Evolutionary conservation across 495 filamentous ascomycete species (phyloP), one percentile per base, ranked within the genome.

Genomic region (Tuber microsphaerosporum): DNA sequence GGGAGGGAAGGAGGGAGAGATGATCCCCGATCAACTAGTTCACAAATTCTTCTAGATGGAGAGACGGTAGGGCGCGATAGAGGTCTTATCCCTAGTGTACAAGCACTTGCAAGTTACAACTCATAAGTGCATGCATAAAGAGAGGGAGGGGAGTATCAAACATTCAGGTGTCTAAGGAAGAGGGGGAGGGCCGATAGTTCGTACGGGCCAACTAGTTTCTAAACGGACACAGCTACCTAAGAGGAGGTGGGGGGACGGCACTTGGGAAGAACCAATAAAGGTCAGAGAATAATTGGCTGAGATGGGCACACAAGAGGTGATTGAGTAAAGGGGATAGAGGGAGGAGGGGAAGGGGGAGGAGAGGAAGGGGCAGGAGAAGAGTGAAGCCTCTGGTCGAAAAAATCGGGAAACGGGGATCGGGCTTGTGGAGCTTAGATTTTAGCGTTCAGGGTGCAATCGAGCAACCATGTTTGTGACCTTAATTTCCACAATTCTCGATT

Each of bases 81-180:
- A 19, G 68, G 51, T 69, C 69, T 71, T 68, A 26, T 26, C 17
- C 70, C 26, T 17, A 71, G 22, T 44, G 43, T 31, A 65, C 41
- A 31, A 70, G 71, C 39, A 16, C 68, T 48, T n/a, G n/a, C n/a
- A n/a, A n/a, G n/a, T n/a, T 43, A 43, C 42, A 43, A 1, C 10
- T 43, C 42, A 43, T 43, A 43, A 7, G 16, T 20, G 45, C 45
- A 3, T 20, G 17, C 17, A 8, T 20, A 43, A 26, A 8, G 39
- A 56, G 34, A 43, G 45, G n/a, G n/a, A n/a, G n/a, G n/a, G 26
- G 34, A 56, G 34, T 74, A 70, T 70, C 74, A 78, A 45, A 17
- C 77, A 45, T 19, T 45, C 12, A 45, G 12, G 44, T 14, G 44
- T 45, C 2, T 45, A 10, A 45, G n/a, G n/a, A n/a, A n/a, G n/a